Evolutionary conservation across 495 filamentous ascomycete species (phyloP).

Genomic region (Hypoxylon crocopeplum): DNA sequence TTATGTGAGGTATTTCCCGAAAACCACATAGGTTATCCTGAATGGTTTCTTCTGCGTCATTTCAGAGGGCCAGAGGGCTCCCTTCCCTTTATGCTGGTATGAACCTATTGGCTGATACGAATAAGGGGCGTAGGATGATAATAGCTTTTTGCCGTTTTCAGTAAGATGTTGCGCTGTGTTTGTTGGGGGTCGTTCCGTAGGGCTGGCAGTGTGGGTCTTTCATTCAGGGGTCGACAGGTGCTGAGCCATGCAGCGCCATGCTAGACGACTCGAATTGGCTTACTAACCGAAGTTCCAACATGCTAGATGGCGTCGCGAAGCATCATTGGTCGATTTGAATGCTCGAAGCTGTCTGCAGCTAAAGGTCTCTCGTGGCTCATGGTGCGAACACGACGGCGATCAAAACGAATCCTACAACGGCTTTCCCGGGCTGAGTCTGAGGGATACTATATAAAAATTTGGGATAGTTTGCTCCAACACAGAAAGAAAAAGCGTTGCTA

Average conservation of each 20-base stretch:
- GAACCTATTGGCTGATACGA: too few species aligned
- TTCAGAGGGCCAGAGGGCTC: too few species aligned
- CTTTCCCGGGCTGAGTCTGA: constrained; percentile 1
- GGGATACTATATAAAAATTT: constrained; percentile 8
- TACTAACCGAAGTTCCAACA: neutral
- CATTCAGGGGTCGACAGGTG: constrained; percentile 6
- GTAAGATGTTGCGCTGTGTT: constrained; percentile 12
- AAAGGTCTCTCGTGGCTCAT: constrained; percentile 17
- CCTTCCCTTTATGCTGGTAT: too few species aligned
- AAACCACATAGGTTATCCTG: too few species aligned
- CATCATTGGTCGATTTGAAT: too few species aligned
- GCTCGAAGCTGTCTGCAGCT: neutral
- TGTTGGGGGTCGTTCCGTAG: constrained; percentile 4
- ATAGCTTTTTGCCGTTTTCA: neutral
- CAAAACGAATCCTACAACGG: neutral
- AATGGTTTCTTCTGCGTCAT: too few species aligned
- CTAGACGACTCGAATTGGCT: too few species aligned
- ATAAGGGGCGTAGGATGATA: too few species aligned
- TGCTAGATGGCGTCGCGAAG: too few species aligned
- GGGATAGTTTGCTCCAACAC: neutral
- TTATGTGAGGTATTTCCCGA: too few species aligned
- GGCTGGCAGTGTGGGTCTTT: constrained; percentile 10
- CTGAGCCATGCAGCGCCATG: neutral
- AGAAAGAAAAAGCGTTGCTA: neutral
- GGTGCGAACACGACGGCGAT: constrained; percentile 7